Evolutionary conservation across 2,329 filamentous ascomycete species (phyloP).

Genomic region (Claviceps sp.): DNA sequence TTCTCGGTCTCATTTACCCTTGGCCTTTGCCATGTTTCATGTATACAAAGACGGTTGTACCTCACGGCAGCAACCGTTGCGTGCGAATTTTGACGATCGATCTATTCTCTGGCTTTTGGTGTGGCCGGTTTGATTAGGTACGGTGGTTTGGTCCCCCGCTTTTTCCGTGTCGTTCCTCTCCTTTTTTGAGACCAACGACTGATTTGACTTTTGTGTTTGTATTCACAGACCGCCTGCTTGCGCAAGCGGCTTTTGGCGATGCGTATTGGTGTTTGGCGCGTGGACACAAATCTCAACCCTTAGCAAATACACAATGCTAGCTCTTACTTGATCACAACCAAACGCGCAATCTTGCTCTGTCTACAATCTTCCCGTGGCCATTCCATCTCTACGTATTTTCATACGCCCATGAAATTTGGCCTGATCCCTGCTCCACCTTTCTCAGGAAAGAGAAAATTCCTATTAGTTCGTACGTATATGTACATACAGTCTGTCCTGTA

Average conservation of each 20-base stretch:
- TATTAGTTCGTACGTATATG: no score
- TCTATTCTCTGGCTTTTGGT: neutral
- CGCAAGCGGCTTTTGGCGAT: constrained; percentile 2
- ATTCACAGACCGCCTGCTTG: constrained; percentile 1
- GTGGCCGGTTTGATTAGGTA: neutral
- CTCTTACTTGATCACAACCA: neutral
- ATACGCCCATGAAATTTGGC: no score
- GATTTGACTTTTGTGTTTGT: neutral
- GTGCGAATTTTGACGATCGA: constrained; percentile 11
- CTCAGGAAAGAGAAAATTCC: no score
- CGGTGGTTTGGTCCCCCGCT: neutral
- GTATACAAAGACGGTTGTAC: constrained; percentile 23
- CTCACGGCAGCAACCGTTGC: constrained; percentile 23
- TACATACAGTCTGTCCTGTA: no score
- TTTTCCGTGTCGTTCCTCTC: neutral
- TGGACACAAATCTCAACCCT: constrained; percentile 1
- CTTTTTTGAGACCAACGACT: neutral
- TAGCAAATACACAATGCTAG: constrained; percentile 3
- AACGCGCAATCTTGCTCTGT: neutral
- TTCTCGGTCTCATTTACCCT: neutral
- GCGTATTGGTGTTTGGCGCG: constrained; percentile 4
- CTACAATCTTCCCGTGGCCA: neutral
- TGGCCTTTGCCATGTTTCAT: constrained; percentile 2
- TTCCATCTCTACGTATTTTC: neutral
- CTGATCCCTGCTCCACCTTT: neutral